Percentiles rank a stretch among this genome's conserved stretches.
Conservation (phyloP, 495 filamentous ascomycete genomes). For the Rhypophila decipiens region DNA sequence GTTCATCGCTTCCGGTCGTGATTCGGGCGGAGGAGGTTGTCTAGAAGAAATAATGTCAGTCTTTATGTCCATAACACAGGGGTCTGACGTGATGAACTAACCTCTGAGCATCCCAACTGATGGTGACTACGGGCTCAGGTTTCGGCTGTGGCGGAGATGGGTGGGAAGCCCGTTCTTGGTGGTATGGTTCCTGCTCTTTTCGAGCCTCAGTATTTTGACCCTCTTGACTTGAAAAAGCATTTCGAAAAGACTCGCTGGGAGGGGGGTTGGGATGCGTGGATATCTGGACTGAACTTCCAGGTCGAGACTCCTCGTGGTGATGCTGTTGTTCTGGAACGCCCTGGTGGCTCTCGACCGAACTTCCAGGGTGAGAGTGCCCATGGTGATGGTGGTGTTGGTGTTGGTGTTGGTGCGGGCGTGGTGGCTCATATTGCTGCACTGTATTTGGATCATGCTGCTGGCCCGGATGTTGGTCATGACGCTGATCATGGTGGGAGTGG, state of each 20-base stretch:
- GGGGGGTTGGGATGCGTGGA: slow-evolving; percentile 14
- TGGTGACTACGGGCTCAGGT: slow-evolving; percentile 15
- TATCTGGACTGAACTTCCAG: slow-evolving; percentile 17
- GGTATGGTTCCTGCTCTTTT: slow-evolving; percentile 34
- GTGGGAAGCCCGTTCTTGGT: slow-evolving; percentile 19
- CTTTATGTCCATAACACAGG: not conserved
- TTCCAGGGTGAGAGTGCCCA: slow-evolving; percentile 6
- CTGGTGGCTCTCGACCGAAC: slow-evolving; percentile 4
- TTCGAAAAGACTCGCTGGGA: slow-evolving; percentile 24
- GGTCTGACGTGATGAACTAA: slow-evolving; percentile 12
- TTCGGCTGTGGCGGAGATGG: slow-evolving; percentile 17
- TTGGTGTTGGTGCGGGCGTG: slow-evolving; percentile 5
- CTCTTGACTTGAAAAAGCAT: slow-evolving; percentile 23
- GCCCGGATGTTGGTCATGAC: slow-evolving; percentile 13
- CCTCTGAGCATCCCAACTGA: slow-evolving; percentile 38
- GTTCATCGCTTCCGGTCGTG: slow-evolving; percentile 71
- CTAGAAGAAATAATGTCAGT: slow-evolving; percentile 37
- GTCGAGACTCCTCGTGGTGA: slow-evolving; percentile 7
- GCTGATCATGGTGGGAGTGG: slow-evolving; percentile 6
- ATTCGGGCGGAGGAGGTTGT: slow-evolving; percentile 64
- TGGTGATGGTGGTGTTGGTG: slow-evolving; percentile 10
- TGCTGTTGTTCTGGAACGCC: slow-evolving; percentile 7
- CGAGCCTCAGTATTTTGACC: slow-evolving; percentile 31
- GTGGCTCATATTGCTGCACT: slow-evolving; percentile 1
- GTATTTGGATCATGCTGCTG: slow-evolving; percentile 12